Base-by-base conservation (phyloP, 1,139 yeast species). In the Blastobotrys persicus region DNA sequence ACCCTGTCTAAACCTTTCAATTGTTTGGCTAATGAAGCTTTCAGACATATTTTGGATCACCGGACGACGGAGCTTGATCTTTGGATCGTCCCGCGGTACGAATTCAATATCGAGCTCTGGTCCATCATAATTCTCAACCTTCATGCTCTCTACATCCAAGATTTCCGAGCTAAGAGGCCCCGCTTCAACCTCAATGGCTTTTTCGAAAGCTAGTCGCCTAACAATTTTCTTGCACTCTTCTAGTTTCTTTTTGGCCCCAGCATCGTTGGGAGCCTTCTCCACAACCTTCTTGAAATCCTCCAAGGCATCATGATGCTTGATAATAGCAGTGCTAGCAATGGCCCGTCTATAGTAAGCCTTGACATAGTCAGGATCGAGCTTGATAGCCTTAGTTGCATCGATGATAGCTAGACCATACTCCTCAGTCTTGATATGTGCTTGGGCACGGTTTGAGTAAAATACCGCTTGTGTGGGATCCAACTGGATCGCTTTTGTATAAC, bases 301-400 rank as follows among this genome's bases (percentile, higher is more conserved):
- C 57, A 81, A 78, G 0, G 98, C 95, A 52, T 81, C 84, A 61
- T 81, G 81, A 64, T 88, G 85, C 57, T 86, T 79, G 57, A 88
- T 69, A 50, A 88, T 77, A 9, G 96, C 95, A 68, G 83, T 80
- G 55, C 80, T 71, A 0, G 97, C 85, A 16, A 87, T 80, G 1
- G 97, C 98, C 55, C 95, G 79, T 55, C 98, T 78, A 58, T 77
- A 81, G 62, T 84, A 85, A 0, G 91, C 92, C 67, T 92, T 92
- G 45, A 81, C 71, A 63, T 87, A 86, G 39, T 72, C 65, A 0
- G 84, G 78, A 63, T 92, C 89, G 11, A 84, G 64, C 45, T 74
- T 76, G 45, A 92, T 73, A 0, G 98, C 91, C 44, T 71, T 69
- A 35, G 83, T 78, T 59, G 96, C 85, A 65, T 91, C 97, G 14